These are phyloP conservation scores for Sordariomycetes sp. DNA, from an alignment of 2,329 filamentous ascomycete genomes.

Conservation along the genomic window DNA sequence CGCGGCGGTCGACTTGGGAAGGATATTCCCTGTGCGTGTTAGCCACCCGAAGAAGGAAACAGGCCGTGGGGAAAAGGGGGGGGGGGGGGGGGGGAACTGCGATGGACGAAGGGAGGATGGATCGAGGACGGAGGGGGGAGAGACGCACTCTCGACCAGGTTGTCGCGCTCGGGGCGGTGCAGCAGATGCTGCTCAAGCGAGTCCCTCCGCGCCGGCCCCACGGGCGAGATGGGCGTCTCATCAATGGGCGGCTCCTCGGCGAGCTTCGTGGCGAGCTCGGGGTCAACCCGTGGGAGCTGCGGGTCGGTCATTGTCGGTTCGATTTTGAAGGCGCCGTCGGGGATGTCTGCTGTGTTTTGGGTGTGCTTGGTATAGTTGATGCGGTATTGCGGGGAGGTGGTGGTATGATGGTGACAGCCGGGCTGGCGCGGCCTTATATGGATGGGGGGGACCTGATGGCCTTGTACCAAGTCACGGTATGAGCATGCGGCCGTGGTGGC, in stretches of 20 bases:
- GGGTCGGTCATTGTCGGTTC: neutral
- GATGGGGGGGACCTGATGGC: no score
- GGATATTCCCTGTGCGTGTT: constrained; percentile 60
- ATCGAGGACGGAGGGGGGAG: neutral
- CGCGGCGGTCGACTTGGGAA: constrained; percentile 64
- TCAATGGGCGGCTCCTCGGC: constrained; percentile 22
- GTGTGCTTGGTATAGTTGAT: neutral
- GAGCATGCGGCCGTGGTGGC: neutral
- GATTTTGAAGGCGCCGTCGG: neutral
- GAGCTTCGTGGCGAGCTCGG: neutral
- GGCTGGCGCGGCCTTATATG: neutral
- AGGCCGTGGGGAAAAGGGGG: no score
- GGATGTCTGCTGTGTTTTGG: neutral
- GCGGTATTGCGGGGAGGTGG: neutral
- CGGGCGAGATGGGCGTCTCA: constrained; percentile 36
- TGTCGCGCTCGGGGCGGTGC: constrained; percentile 60
- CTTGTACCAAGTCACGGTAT: neutral
- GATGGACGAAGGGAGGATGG: neutral
- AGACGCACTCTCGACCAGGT: constrained; percentile 49
- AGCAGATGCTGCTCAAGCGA: constrained; percentile 62
- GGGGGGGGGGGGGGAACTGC: no score
- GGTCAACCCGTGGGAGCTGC: neutral
- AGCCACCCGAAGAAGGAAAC: constrained; percentile 5
- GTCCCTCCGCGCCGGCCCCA: constrained; percentile 39
- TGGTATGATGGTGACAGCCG: neutral